Conservation (phyloP, 1,284 basidiomycete genomes). For the Xerocomus nothofagi region DNA sequence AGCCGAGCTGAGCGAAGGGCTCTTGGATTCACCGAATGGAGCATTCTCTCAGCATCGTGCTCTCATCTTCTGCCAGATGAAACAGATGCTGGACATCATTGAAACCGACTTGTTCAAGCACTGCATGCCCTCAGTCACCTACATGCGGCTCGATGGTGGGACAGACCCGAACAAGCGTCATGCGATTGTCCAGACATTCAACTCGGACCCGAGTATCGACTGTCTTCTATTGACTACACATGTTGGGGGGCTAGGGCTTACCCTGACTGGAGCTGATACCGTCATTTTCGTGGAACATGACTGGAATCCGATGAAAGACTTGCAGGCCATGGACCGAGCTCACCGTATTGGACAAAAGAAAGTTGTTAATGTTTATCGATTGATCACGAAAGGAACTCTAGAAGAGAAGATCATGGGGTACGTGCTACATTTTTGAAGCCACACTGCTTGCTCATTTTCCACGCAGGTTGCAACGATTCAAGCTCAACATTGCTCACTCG, state of each 20-base stretch:
- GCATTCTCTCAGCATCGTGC: constrained; percentile 93
- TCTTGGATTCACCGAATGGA: constrained; percentile 51
- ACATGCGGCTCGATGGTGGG: constrained; percentile 95
- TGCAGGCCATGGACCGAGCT: constrained; percentile 99
- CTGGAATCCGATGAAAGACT: constrained; percentile 99
- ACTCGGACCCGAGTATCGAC: constrained; percentile 96
- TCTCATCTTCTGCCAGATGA: constrained; percentile 99
- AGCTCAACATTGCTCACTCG: constrained; percentile 96
- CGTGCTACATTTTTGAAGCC: constrained; percentile 27
- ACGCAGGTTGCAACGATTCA: constrained; percentile 91
- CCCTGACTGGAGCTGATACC: constrained; percentile 96
- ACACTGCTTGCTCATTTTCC: constrained; percentile 17
- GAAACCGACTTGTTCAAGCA: constrained; percentile 90
- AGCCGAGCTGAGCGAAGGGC: constrained; percentile 60
- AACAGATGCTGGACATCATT: constrained; percentile 98
- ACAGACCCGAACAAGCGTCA: constrained; percentile 91
- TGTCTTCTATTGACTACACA: constrained; percentile 95
- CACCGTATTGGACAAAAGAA: constrained; percentile 99
- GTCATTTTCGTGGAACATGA: constrained; percentile 99
- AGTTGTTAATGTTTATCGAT: constrained; percentile 97
- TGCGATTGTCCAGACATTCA: constrained; percentile 97
- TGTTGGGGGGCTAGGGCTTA: constrained; percentile 95
- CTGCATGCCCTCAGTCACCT: constrained; percentile 94
- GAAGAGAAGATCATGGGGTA: constrained; percentile 99
- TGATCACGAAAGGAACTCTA: constrained; percentile 95